These are phyloP conservation scores for Boeremia exigua DNA, from an alignment of 2,329 filamentous ascomycete genomes.

Conservation along the genomic window DNA sequence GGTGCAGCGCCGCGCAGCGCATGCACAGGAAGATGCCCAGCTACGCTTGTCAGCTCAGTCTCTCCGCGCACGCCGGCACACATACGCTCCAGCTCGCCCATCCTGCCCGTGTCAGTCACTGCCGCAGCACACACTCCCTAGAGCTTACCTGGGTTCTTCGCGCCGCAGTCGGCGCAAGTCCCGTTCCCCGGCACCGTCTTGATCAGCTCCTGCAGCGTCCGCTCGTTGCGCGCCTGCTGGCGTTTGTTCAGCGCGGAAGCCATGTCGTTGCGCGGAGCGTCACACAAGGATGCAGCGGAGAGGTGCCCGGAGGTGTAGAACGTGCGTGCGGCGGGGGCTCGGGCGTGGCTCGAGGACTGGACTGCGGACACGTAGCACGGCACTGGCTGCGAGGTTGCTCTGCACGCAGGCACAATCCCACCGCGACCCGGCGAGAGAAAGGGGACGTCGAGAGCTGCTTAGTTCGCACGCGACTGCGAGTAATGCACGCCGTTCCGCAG, in stretches of 20 bases:
- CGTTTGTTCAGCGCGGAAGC: conserved; percentile 84
- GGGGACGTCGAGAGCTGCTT: conserved; percentile 13
- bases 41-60: conserved; percentile 59
- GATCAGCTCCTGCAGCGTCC: conserved; percentile 86
- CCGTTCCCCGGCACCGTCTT: conserved; percentile 87
- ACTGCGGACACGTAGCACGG: conserved; percentile 15
- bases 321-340: conserved; percentile 15
- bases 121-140: conserved; percentile 21
- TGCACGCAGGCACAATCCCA: conserved; percentile 11
- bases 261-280: conserved; percentile 57
- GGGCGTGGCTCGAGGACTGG: conserved; percentile 5
- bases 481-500: conserved; percentile 18
- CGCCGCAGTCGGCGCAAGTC: conserved; percentile 89
- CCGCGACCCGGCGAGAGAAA: conserved; percentile 6
- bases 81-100: conserved; percentile 97
- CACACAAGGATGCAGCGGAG: conserved; percentile 10
- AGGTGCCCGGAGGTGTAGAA: conserved; percentile 9
- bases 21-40: conserved; percentile 96
- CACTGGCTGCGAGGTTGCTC: conserved; percentile 5
- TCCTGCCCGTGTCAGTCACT: conserved; percentile 60
- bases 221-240: conserved; percentile 97
- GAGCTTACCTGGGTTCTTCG: conserved; percentile 89
- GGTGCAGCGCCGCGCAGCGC: conserved; percentile 93
- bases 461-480: conserved; percentile 18
- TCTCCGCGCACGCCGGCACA: too few relatives aligned